phyloP scores from a whole-genome alignment of 2,329 filamentous ascomycete species.

The Nemania sp. region DNA sequence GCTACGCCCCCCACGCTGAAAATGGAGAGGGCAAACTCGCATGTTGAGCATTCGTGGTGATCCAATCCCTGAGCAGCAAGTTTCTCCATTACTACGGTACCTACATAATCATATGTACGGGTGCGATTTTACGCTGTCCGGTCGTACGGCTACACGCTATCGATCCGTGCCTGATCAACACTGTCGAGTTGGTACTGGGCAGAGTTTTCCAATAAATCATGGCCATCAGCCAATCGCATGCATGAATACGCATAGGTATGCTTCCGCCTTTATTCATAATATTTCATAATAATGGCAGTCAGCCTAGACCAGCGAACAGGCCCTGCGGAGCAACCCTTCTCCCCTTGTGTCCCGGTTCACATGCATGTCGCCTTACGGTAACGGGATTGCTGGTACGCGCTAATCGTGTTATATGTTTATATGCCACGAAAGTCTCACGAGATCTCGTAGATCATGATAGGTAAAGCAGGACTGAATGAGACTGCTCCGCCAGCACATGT shows the following conservation, averaged over 20 bases:
- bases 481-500: not conserved
- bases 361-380: too few relatives aligned
- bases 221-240: conserved; percentile 9
- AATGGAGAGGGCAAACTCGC: conserved; percentile 15
- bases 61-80: conserved; percentile 9
- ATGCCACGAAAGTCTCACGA: conserved; percentile 1
- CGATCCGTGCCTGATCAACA: conserved; percentile 18
- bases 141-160: too few relatives aligned
- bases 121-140: too few relatives aligned
- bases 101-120: not conserved
- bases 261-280: not conserved
- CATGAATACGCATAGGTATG: conserved; percentile 7
- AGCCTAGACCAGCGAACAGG: too few relatives aligned
- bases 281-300: too few relatives aligned
- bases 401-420: not conserved
- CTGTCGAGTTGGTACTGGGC: conserved; percentile 14
- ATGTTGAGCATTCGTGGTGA: conserved; percentile 19
- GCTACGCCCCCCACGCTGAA: not conserved
- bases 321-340: not conserved
- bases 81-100: conserved; percentile 1
- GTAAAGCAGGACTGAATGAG: not conserved
- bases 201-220: conserved; percentile 4
- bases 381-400: not conserved
- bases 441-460: not conserved
- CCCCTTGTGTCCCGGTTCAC: too few relatives aligned